Evolutionary conservation across 2,329 filamentous ascomycete genomes (phyloP).

Genomic region (Hypoxylon sp.): DNA sequence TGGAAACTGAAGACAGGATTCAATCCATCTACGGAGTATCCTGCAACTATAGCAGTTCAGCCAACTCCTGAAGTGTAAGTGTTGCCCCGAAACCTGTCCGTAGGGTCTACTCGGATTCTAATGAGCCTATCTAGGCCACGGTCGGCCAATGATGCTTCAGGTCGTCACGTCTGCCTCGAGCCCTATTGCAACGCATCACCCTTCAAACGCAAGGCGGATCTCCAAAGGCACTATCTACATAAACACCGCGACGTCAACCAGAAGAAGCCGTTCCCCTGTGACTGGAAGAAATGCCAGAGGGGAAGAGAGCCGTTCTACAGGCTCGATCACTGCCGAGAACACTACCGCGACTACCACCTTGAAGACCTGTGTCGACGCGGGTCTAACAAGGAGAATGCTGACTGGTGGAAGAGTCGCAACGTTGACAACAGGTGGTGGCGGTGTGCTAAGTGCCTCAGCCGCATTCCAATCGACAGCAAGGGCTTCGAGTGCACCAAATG

Average conservation of each 20-base stretch:
- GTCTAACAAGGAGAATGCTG: constrained; percentile 50
- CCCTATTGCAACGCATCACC: constrained; percentile 59
- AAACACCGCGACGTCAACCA: constrained; percentile 61
- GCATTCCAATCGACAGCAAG: constrained; percentile 59
- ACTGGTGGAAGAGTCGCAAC: constrained; percentile 60
- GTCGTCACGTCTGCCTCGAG: constrained; percentile 45
- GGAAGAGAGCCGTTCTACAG: constrained; percentile 65
- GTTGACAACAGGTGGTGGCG: constrained; percentile 66
- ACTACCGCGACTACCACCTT: constrained; percentile 69
- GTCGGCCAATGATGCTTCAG: constrained; percentile 32
- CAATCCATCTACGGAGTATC: constrained; percentile 27
- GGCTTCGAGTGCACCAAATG: constrained; percentile 65
- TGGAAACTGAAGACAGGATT: constrained; percentile 45
- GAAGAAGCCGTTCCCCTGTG: constrained; percentile 65
- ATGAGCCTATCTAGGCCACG: constrained; percentile 34
- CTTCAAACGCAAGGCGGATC: constrained; percentile 69
- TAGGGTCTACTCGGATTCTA: constrained; percentile 6
- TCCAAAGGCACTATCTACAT: constrained; percentile 67
- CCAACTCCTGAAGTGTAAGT: constrained; percentile 36
- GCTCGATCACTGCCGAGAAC: constrained; percentile 71
- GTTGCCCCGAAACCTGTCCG: background rate
- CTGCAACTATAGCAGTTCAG: constrained; percentile 25
- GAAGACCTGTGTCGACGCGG: constrained; percentile 60
- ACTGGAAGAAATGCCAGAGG: constrained; percentile 66
- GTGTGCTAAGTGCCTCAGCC: constrained; percentile 66